These are phyloP conservation scores for Xylariaceae sp. DNA, from an alignment of 2,329 filamentous ascomycete species.

Conservation along the genomic window DNA sequence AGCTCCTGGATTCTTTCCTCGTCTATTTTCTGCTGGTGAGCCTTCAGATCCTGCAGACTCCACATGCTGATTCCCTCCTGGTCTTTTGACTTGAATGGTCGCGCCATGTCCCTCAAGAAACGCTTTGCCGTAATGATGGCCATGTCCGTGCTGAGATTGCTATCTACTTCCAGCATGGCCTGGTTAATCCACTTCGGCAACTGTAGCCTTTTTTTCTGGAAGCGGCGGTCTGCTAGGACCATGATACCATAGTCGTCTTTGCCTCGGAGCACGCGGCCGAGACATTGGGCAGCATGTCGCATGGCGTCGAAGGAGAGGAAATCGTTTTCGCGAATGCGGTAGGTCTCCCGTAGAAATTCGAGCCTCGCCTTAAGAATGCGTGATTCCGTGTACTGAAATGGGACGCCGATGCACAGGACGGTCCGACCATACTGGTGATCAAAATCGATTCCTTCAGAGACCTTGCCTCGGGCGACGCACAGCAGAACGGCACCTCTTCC, in stretches of 20 bases:
- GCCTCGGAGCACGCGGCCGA: conserved; percentile 88
- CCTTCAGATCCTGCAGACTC: conserved; percentile 73
- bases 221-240: conserved; percentile 91
- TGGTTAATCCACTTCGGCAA: conserved; percentile 96
- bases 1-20: conserved; percentile 63
- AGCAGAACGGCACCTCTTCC: conserved; percentile 88
- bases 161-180: conserved; percentile 77
- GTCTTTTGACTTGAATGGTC: conserved; percentile 76
- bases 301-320: conserved; percentile 98
- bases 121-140: conserved; percentile 83
- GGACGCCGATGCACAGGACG: conserved; percentile 92
- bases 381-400: conserved; percentile 98
- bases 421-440: conserved; percentile 97
- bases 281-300: conserved; percentile 95
- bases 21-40: conserved; percentile 71
- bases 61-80: conserved; percentile 93
- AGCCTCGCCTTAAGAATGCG: conserved; percentile 92
- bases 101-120: conserved; percentile 87
- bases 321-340: conserved; percentile 93
- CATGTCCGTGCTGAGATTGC: conserved; percentile 93
- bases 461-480: conserved; percentile 94
- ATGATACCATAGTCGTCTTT: conserved; percentile 99
- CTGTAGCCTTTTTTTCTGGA: conserved; percentile 85
- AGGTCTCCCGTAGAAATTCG: conserved; percentile 94
- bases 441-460: conserved; percentile 97